Evolutionary conservation across 768 basidiomycete genomes (phyloP).

Genomic region (Thelephora ganbajun): DNA sequence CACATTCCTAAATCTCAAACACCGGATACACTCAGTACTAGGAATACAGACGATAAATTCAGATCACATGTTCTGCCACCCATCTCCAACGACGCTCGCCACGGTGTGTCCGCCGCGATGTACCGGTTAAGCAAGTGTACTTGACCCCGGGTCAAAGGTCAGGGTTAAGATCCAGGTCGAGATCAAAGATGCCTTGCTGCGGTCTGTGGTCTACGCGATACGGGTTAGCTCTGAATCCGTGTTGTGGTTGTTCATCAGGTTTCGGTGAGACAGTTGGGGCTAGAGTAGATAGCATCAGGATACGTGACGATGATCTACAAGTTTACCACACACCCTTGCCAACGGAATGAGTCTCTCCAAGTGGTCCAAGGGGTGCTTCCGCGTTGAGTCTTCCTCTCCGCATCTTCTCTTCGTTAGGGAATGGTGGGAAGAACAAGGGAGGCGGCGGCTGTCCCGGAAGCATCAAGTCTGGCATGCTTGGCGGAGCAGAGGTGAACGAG

Average conservation of each 20-base stretch:
- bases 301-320: slow-evolving; percentile 1
- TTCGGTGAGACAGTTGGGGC: slow-evolving; percentile 54
- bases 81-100: too few relatives aligned
- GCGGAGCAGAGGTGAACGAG: slow-evolving; percentile 79
- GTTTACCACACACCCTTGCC: slow-evolving; percentile 44
- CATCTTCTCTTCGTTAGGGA: slow-evolving; percentile 89
- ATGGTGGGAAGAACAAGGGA: slow-evolving; percentile 78
- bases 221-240: slow-evolving; percentile 43
- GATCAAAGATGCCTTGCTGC: slow-evolving; percentile 48
- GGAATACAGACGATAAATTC: too few relatives aligned
- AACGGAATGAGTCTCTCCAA: slow-evolving; percentile 74
- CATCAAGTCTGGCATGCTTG: slow-evolving; percentile 68
- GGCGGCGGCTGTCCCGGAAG: slow-evolving; percentile 62
- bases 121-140: not conserved
- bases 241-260: slow-evolving; percentile 28
- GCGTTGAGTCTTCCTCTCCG: slow-evolving; percentile 67
- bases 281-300: slow-evolving; percentile 14
- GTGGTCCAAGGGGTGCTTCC: slow-evolving; percentile 62
- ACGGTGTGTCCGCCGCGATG: too few relatives aligned
- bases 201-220: slow-evolving; percentile 59
- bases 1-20: too few relatives aligned
- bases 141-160: slow-evolving; percentile 36
- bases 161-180: slow-evolving; percentile 77
- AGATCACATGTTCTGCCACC: too few relatives aligned
- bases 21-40: too few relatives aligned